Evolutionary conservation across 495 filamentous ascomycete genomes (phyloP), one percentile per base, ranked within the genome.

Genomic region (Wilcoxina mikolae): DNA sequence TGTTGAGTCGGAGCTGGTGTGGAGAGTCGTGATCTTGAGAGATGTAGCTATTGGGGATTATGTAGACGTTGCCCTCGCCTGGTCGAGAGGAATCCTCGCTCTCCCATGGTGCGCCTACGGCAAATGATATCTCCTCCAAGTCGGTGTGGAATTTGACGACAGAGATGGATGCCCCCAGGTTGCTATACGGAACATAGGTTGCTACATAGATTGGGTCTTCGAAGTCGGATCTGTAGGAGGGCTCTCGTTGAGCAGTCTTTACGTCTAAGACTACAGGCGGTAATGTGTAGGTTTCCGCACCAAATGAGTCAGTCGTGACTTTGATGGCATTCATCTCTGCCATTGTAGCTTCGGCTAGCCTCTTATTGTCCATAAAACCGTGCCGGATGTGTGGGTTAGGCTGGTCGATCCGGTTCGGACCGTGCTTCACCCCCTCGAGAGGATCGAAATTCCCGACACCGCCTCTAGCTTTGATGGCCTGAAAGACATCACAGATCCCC

Each of bases 401-500:
- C 47, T 26, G 47, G 26, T 3, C 24, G 12, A 28, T 28, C 24
- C 23, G 43, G 17, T 46, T 3, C 47, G 11, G 23, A 28, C 25
- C 15, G n/a, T 51, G 23, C 4, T 25, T 24, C 1, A 41, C 26
- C 2, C n/a, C n/a, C n/a, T n/a, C n/a, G n/a, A n/a, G n/a, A n/a
- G n/a, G n/a, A n/a, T n/a, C n/a, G n/a, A n/a, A n/a, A n/a, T 54
- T 41, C 4, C 62, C 63, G 15, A 55, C 63, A 1, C 62, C 62
- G 0, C 59, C 62, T 5, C 56, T 50, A 7, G 56, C 59, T n/a
- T 42, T 45, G 41, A 66, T 62, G 15, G 63, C 62, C n/a, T 54
- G 58, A 57, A 66, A 66, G 1, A 66, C 53, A 43, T 66, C 63
- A 33, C 63, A 66, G 35, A 66, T 51, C 2, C 54, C 56, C 63